Conservation (phyloP, 2,329 filamentous ascomycete genomes). For the Cladosporium sp. region DNA sequence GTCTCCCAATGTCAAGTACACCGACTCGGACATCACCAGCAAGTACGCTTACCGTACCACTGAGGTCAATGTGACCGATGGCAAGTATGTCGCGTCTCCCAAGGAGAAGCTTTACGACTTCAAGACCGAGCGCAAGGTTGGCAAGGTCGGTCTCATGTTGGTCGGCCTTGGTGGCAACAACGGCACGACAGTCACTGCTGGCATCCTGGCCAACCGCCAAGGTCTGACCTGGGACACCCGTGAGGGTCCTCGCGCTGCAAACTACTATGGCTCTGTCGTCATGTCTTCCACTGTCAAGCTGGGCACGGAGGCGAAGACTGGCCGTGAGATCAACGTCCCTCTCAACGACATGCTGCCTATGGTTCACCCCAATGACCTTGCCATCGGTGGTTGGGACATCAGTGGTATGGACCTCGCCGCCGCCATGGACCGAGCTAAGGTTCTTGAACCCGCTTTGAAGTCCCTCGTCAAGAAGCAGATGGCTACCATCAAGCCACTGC, state of each 20-base stretch:
- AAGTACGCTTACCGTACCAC: conserved; percentile 98
- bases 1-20: conserved; percentile 91
- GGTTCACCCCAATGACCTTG: conserved; percentile 94
- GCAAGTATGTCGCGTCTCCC: conserved; percentile 79
- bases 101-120: conserved; percentile 93
- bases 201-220: conserved; percentile 92
- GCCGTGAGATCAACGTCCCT: conserved; percentile 90
- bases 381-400: conserved; percentile 97
- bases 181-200: conserved; percentile 92
- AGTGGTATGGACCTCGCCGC: conserved; percentile 83
- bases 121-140: conserved; percentile 91
- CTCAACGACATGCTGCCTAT: conserved; percentile 94
- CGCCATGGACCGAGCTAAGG: conserved; percentile 92
- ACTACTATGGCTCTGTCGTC: conserved; percentile 97
- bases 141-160: conserved; percentile 94
- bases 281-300: conserved; percentile 98
- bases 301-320: conserved; percentile 79
- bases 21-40: conserved; percentile 81
- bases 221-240: conserved; percentile 89
- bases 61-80: conserved; percentile 69
- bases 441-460: conserved; percentile 95
- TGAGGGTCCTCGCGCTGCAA: conserved; percentile 79
- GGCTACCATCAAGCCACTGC: conserved; percentile 81
- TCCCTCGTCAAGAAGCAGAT: conserved; percentile 88
- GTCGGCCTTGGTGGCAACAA: conserved; percentile 99